Base-by-base conservation (phyloP, 1,139 yeast genomes). In the Geotrichum bryndzae region DNA sequence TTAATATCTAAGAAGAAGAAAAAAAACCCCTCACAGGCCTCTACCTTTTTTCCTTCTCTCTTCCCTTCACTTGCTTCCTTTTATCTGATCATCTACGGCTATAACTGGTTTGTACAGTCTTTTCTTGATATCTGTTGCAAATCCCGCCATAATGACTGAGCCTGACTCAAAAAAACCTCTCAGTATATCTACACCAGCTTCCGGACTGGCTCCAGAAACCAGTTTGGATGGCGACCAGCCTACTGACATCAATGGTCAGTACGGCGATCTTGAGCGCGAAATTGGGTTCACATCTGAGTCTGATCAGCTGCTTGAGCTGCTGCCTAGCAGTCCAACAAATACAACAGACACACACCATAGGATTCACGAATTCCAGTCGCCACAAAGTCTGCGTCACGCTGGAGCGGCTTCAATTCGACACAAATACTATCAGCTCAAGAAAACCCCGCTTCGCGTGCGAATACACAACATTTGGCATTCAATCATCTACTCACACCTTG, bases 401-500 rank as follows among this genome's bases (percentile, higher is more conserved):
- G 23, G 61, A 25, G 11, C 53, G 6, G 51, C 58, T 4, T 33
- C 23, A 5, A 8, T 59, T 8, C 50, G 56, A 22, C 56, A 55
- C 58, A 51, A 51, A 35, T 56, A 60, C 48, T 50, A 45, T 8
- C 50, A 56, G 25, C 38, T 60, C 10, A 50, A 55, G 45, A 60
- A 53, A 60, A 48, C 25, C 11, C 57, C 62, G 3, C 23, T 56
- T 7, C 27, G 51, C 2, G 45, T 46, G 3, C 25, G 54, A 29
- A 27, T 60, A 11, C 22, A 52, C 31, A 56, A 56, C 27, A 6
- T 60, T 3, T 60, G 62, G 62, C 25, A 51, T 38, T 27, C 35
- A 18, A 29, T 56, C 38, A 29, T 66, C n/a, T 60, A 64, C 46
- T 63, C 65, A 22, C 57, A 70, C 55, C 63, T 62, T 2, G 73